Conservation (phyloP, 805 yeast species). For the Lipomyces anomalus region DNA sequence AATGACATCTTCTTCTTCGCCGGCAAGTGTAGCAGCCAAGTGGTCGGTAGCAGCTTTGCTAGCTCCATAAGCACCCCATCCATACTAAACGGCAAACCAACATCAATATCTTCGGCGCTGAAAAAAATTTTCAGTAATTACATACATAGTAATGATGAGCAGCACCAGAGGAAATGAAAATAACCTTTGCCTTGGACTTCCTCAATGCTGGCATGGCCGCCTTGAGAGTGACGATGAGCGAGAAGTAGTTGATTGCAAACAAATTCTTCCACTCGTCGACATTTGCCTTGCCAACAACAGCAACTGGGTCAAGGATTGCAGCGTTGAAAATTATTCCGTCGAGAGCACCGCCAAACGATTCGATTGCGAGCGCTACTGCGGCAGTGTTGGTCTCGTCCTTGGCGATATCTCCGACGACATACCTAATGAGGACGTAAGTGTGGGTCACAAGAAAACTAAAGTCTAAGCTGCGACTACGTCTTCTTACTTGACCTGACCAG, state of each 20-base stretch:
- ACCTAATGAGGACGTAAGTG: too few relatives aligned
- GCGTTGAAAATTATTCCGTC: conserved; percentile 62
- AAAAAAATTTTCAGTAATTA: too few relatives aligned
- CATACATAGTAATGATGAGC: conserved; percentile 48
- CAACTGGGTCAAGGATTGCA: conserved; percentile 75
- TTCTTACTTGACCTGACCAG: conserved; percentile 23
- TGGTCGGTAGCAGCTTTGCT: conserved; percentile 90
- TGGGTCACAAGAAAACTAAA: too few relatives aligned
- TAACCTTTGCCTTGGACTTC: conserved; percentile 51
- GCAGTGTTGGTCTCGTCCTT: conserved; percentile 32
- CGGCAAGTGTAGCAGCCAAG: conserved; percentile 58
- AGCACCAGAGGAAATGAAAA: conserved; percentile 91
- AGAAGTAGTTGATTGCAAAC: conserved; percentile 73
- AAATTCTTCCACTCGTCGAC: conserved; percentile 54
- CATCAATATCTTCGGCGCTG: background rate
- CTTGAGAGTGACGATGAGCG: conserved; percentile 47
- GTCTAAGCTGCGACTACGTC: too few relatives aligned
- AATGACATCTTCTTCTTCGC: conserved; percentile 57
- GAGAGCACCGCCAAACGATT: conserved; percentile 43
- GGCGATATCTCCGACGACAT: conserved; percentile 51
- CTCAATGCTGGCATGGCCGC: conserved; percentile 54
- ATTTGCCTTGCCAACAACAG: conserved; percentile 45
- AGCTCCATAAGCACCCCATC: conserved; percentile 90
- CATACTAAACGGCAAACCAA: conserved; percentile 35
- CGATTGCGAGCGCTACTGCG: conserved; percentile 41